Base-by-base conservation (phyloP, 768 basidiomycete genomes). In the Cystobasidium onofrii region DNA sequence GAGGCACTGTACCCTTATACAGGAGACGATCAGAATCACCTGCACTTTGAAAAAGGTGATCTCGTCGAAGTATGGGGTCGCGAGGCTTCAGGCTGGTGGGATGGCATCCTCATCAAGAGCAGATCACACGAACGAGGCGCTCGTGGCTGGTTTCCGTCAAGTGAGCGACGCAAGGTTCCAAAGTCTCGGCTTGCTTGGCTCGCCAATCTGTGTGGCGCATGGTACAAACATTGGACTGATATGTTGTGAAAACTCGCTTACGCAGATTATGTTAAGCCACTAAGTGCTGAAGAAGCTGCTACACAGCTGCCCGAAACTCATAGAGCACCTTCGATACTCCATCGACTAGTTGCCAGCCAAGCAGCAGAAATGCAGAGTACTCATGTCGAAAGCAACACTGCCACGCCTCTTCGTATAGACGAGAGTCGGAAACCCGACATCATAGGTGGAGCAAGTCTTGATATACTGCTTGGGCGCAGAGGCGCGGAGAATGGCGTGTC, bases 91-190 rank as follows among this genome's bases (percentile, higher is more conserved):
- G 69, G 69, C 33, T 71, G 69, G 69, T 71, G 69, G 69, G 52
- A 71, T 39, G 69, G 69, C 54, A 27, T 71, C 4, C 50, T 71
- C 52, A n/a, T 71, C 31, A 34, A 71, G 52, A 71, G 69, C 34
- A 60, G 31, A 44, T 34, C 54, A 18, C n/a, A 23, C n/a, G 54
- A 71, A 13, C 20, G 33, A 34, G 55, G 55, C 34, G 31, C 27
- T 1, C n/a, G 69, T 54, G 69, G 69, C 20, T 71, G 69, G 69
- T 71, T 71, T 27, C 69, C 69, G 1, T 71, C 69, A 15, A 71
- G 69, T 71, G 27, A 57, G 69, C 52, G 1, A 10, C 18, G 46
- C 46, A 20, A 50, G 18, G 15, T 7, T 7, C 9, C 9, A 6
- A 39, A 6, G 7, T 6, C 15, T 15, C 39, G 39, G 39, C 39